Conservation (phyloP, 768 basidiomycete species). For the Erythrobasidium yunnanense region DNA sequence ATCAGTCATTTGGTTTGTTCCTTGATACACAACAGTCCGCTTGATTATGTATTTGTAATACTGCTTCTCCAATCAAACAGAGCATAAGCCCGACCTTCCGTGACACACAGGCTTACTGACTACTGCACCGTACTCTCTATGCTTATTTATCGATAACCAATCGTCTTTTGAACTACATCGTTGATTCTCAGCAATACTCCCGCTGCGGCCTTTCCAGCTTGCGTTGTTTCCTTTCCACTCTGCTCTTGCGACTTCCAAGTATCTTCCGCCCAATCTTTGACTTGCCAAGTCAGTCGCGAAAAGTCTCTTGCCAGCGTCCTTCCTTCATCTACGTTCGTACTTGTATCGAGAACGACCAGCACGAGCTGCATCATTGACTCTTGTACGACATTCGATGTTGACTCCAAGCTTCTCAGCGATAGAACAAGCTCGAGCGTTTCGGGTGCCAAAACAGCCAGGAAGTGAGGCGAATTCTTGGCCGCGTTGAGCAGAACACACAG, state of each 20-base stretch:
- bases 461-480: conserved; percentile 65
- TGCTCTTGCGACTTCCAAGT: neutral
- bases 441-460: conserved; percentile 68
- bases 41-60: no score
- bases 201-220: neutral
- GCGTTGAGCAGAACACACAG: conserved; percentile 72
- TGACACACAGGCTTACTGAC: no score
- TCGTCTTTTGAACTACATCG: conserved; percentile 12
- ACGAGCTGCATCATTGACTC: conserved; percentile 4
- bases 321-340: neutral
- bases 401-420: conserved; percentile 50
- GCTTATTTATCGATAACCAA: conserved; percentile 10
- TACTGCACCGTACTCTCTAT: no score
- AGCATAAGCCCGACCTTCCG: no score
- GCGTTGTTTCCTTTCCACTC: neutral
- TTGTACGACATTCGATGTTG: conserved; percentile 2
- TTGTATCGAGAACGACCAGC: conserved; percentile 6
- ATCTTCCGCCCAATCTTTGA: conserved; percentile 22
- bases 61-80: no score
- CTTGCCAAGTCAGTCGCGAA: neutral
- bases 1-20: no score
- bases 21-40: no score
- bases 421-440: conserved; percentile 73
- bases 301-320: neutral
- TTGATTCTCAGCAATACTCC: conserved; percentile 15